Evolutionary conservation across 208 protist species (phyloP).

Genomic region (Herpetomonas muscarum): DNA sequence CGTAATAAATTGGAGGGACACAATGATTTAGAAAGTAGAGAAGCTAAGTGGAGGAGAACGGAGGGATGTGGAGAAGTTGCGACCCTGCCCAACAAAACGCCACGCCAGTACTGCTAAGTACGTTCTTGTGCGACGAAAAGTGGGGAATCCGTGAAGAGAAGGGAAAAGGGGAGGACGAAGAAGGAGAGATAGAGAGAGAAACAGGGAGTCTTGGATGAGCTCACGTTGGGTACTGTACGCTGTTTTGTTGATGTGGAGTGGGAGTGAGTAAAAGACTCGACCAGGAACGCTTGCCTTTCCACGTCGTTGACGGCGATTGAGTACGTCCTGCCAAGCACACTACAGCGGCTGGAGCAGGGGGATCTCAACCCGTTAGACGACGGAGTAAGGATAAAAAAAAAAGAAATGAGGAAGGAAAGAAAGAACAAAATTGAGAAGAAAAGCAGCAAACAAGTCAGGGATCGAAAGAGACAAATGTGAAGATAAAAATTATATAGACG

Average conservation of each 20-base stretch:
- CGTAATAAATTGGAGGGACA: too few species aligned
- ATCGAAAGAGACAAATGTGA: neutral
- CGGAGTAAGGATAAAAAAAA: constrained; percentile 11
- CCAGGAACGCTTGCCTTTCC: too few species aligned
- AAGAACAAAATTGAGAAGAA: constrained; percentile 2
- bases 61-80: neutral
- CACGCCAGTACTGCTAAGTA: too few species aligned
- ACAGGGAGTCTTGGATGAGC: too few species aligned
- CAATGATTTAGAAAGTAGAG: neutral
- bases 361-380: too few species aligned
- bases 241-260: too few species aligned
- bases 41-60: neutral
- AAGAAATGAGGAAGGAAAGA: constrained; percentile 10
- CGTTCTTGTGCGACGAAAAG: constrained; percentile 10
- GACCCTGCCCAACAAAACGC: too few species aligned
- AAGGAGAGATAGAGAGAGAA: constrained; percentile 7
- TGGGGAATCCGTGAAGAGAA: neutral
- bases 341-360: too few species aligned
- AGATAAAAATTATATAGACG: neutral
- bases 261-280: neutral
- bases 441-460: constrained; percentile 4
- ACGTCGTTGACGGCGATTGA: too few species aligned
- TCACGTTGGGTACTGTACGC: too few species aligned
- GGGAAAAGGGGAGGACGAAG: constrained; percentile 2
- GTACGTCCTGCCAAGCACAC: too few species aligned